phyloP scores from a whole-genome alignment of 2,329 filamentous ascomycete genomes.

The Lizonia empirigonia region DNA sequence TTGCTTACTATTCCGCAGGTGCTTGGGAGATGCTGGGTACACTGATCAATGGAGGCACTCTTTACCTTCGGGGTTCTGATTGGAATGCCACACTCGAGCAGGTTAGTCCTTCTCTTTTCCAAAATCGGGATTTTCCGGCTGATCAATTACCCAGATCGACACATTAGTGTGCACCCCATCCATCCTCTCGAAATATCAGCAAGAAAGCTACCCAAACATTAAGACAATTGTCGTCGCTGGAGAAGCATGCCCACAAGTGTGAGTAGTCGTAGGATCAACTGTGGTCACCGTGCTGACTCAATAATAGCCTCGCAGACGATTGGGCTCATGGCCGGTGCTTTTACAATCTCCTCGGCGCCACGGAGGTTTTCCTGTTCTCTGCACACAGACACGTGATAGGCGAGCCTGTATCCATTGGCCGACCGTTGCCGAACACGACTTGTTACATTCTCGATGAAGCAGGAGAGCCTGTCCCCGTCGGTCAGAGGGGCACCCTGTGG shows the following conservation, averaged over 20 bases:
- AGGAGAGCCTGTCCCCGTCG: constrained; percentile 53
- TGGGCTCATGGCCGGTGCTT: constrained; percentile 55
- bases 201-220: constrained; percentile 57
- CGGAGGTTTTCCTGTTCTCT: constrained; percentile 65
- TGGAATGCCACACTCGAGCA: constrained; percentile 57
- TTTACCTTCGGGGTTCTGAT: constrained; percentile 58
- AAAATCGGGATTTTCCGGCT: neutral
- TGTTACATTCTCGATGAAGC: constrained; percentile 61
- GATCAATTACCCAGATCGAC: constrained; percentile 50
- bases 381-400: constrained; percentile 58
- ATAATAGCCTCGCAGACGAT: constrained; percentile 56
- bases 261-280: constrained; percentile 16
- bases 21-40: constrained; percentile 65
- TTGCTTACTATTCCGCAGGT: constrained; percentile 45
- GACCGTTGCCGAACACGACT: constrained; percentile 62
- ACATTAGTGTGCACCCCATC: constrained; percentile 63
- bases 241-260: constrained; percentile 57
- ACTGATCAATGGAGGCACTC: constrained; percentile 63
- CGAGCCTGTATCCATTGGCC: constrained; percentile 59
- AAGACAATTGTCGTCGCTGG: constrained; percentile 61
- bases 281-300: constrained; percentile 1
- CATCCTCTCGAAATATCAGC: constrained; percentile 59
- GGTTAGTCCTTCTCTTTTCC: constrained; percentile 40
- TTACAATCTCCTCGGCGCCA: constrained; percentile 64
- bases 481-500: constrained; percentile 61